Evolutionary conservation across 2,329 filamentous ascomycete genomes (phyloP).

Genomic region (Penicillium sumatraense): DNA sequence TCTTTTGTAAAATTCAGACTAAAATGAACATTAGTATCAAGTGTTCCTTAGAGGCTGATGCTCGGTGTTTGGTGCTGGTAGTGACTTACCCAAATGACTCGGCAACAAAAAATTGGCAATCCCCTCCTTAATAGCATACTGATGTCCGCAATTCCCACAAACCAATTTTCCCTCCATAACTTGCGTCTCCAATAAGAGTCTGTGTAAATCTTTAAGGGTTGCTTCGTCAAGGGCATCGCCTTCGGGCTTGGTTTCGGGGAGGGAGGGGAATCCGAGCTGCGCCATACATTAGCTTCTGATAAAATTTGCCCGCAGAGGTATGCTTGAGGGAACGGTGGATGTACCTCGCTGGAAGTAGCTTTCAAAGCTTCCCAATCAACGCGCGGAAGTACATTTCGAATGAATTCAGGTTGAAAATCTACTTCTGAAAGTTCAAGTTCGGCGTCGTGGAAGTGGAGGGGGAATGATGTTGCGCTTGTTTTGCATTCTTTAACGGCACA

Average conservation of each 20-base stretch:
- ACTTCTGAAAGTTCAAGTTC: conserved; percentile 85
- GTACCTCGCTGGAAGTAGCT: conserved; percentile 70
- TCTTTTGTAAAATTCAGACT: too few relatives aligned
- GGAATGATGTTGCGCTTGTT: conserved; percentile 76
- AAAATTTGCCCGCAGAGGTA: neutral
- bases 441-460: conserved; percentile 88
- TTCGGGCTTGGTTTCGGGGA: conserved; percentile 68
- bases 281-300: neutral
- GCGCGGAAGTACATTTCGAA: conserved; percentile 82
- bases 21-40: too few relatives aligned
- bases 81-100: conserved; percentile 72
- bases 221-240: conserved; percentile 71
- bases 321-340: neutral
- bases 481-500: conserved; percentile 97
- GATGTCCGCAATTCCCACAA: conserved; percentile 88
- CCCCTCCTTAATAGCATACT: conserved; percentile 92
- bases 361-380: conserved; percentile 86
- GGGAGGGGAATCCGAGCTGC: conserved; percentile 77
- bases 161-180: conserved; percentile 87
- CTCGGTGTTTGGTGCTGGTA: neutral
- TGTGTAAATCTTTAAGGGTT: conserved; percentile 77
- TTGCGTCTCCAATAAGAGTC: conserved; percentile 83
- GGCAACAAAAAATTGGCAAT: conserved; percentile 96
- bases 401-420: conserved; percentile 77
- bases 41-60: too few relatives aligned